Evolutionary conservation across 495 filamentous ascomycete species (phyloP), one percentile per base, ranked within the genome.

Genomic region (Daldinia caldariorum): DNA sequence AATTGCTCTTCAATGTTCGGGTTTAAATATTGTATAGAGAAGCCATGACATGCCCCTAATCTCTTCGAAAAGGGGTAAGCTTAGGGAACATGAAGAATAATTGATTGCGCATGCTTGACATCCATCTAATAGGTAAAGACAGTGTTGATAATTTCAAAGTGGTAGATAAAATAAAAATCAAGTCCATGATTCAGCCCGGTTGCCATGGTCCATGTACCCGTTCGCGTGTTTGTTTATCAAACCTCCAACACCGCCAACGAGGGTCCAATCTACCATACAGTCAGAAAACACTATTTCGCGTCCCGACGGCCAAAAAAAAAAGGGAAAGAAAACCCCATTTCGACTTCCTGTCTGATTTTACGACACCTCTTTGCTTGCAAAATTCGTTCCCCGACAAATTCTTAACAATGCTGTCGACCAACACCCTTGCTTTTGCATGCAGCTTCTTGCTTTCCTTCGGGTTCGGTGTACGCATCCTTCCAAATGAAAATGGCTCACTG

Each of bases 211-310:
- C 20, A 16, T 45, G 35, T 12, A n/a, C n/a, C 29, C 29, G 41
- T 45, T 13, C 50, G 51, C 20, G 43, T 47, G 43, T 63, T 69
- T 63, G 60, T 69, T 63, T 58, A 69, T n/a, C 18, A 31, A 58
- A 29, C 26, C 37, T 14, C 1, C 20, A 61, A 61, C 47, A 43
- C 31, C 18, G 8, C 37, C 13, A 32, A 35, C 34, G 34, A 16
- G n/a, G 9, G 20, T 6, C n/a, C 6, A 29, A 43, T 43, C 37
- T 63, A n/a, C 38, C 50, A 6, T 31, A 16, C n/a, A 26, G 20
- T n/a, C 31, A n/a, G 26, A 26, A 50, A 63, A 37, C 6, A 9
- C 26, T 20, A 12, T 35, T 55, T 63, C 29, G 16, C 26, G 18
- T 13, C 3, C 53, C 18, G 20, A 4, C 22, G 16, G 10, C 18